These are phyloP conservation scores for Talaromyces rugulosus DNA, from an alignment of 2,329 filamentous ascomycete species.

Conservation along the genomic window DNA sequence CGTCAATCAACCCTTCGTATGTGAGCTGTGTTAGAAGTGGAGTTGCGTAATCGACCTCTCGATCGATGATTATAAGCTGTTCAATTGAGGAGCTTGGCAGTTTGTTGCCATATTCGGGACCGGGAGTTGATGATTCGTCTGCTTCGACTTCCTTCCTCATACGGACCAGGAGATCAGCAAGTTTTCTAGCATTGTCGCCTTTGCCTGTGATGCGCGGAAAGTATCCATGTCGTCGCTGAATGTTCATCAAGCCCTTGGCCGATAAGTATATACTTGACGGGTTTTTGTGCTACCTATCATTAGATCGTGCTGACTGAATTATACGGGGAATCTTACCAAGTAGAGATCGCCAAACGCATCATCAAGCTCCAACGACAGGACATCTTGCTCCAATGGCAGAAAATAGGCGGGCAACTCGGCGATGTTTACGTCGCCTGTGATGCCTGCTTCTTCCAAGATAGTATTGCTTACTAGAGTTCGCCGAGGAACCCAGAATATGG, in stretches of 20 bases:
- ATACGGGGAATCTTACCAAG: slow-evolving; percentile 48
- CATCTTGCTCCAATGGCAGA: slow-evolving; percentile 83
- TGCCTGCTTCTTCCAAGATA: slow-evolving; percentile 85
- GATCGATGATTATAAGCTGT: slow-evolving; percentile 89
- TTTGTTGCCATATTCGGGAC: slow-evolving; percentile 54
- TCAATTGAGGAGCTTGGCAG: slow-evolving; percentile 85
- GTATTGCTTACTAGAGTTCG: slow-evolving; percentile 88
- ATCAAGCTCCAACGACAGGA: slow-evolving; percentile 85
- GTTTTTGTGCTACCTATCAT: slow-evolving; percentile 64
- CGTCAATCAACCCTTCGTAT: slow-evolving; percentile 93
- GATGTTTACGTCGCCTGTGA: slow-evolving; percentile 87
- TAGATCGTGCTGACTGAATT: slow-evolving; percentile 8
- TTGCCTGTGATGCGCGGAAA: slow-evolving; percentile 95
- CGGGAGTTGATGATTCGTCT: slow-evolving; percentile 63
- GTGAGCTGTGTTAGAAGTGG: slow-evolving; percentile 90
- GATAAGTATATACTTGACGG: slow-evolving; percentile 85
- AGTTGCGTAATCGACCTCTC: slow-evolving; percentile 90
- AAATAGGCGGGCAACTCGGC: slow-evolving; percentile 85
- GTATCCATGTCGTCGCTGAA: slow-evolving; percentile 86
- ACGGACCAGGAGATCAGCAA: slow-evolving; percentile 79
- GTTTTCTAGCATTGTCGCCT: slow-evolving; percentile 84
- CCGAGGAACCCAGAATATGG: slow-evolving; percentile 91
- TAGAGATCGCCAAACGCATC: slow-evolving; percentile 85
- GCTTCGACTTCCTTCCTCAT: slow-evolving; percentile 91
- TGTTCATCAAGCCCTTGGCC: slow-evolving; percentile 86